Evolutionary conservation across 352 stramenopile species (phyloP).

Genomic region (Phytophthora capsici): DNA sequence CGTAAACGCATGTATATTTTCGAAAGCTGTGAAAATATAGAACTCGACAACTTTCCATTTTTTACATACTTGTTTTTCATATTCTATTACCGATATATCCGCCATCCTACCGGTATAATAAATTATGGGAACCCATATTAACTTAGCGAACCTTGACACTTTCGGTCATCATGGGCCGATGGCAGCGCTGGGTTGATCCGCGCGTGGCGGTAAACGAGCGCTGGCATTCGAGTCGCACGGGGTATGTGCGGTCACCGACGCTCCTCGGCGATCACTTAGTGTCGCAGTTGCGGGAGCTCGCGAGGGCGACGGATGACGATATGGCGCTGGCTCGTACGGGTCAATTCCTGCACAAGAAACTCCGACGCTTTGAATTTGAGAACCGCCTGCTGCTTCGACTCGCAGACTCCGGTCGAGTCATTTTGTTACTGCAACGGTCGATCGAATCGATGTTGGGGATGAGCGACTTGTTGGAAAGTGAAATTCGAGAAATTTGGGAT

Average conservation of each 20-base stretch:
- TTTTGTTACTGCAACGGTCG: constrained; percentile 21
- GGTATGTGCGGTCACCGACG: background rate
- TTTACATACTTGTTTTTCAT: too few species aligned
- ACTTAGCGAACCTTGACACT: background rate
- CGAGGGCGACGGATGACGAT: background rate
- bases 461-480: background rate
- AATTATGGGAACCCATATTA: too few species aligned
- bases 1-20: too few species aligned
- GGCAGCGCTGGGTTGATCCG: constrained; percentile 21
- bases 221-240: constrained; percentile 19
- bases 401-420: constrained; percentile 21
- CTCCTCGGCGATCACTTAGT: constrained; percentile 22
- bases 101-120: too few species aligned
- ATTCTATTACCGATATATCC: too few species aligned
- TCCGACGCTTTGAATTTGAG: constrained; percentile 22
- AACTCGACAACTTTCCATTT: too few species aligned
- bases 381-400: constrained; percentile 24
- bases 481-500: constrained; percentile 10
- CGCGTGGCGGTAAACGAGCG: constrained; percentile 6
- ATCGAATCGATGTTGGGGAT: constrained; percentile 16
- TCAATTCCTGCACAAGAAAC: constrained; percentile 19
- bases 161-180: too few species aligned
- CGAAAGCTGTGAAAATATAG: background rate
- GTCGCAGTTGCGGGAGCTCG: constrained; percentile 5
- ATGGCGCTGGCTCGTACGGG: constrained; percentile 6